Conservation (phyloP, 192 early-diverging fungal genomes). For the Coemansia sp. region DNA sequence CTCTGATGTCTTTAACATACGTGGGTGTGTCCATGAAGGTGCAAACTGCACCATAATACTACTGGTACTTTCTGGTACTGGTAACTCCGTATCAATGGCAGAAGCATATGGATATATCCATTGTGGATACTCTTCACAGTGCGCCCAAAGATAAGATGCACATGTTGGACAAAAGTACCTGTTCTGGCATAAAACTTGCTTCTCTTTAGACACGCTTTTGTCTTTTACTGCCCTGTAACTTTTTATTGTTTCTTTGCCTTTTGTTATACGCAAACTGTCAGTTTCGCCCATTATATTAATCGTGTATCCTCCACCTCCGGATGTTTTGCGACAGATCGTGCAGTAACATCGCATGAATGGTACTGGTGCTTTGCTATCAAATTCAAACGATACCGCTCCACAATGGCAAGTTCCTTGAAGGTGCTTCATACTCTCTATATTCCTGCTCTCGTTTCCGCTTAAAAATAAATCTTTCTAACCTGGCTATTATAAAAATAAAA, state of each 20-base stretch:
- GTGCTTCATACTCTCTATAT: conserved; percentile 32
- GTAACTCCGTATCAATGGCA: conserved; percentile 60
- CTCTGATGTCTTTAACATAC: conserved; percentile 9
- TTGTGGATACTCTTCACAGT: conserved; percentile 20
- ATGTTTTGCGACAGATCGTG: conserved; percentile 65
- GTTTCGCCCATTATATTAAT: conserved; percentile 59
- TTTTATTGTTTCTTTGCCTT: conserved; percentile 37
- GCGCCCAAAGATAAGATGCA: conserved; percentile 56
- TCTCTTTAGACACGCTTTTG: conserved; percentile 26
- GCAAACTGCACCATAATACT: conserved; percentile 55
- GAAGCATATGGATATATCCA: conserved; percentile 56
- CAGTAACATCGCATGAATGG: conserved; percentile 64
- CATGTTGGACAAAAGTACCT: conserved; percentile 61
- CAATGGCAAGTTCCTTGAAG: conserved; percentile 66
- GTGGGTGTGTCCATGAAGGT: conserved; percentile 51
- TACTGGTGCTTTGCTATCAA: conserved; percentile 52
- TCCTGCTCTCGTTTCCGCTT: no score
- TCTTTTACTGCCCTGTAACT: conserved; percentile 49
- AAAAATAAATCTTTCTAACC: no score
- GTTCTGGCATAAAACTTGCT: conserved; percentile 53
- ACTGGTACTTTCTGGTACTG: conserved; percentile 25
- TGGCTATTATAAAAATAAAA: no score
- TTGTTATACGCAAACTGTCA: conserved; percentile 35
- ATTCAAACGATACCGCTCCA: conserved; percentile 56
- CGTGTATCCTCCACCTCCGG: conserved; percentile 59